A percentile compares a stretch with the other conserved stretches of the same genome.
Evolutionary conservation across 257 asterid species (phyloP).

Genomic region (Osmanthus fragrans): DNA sequence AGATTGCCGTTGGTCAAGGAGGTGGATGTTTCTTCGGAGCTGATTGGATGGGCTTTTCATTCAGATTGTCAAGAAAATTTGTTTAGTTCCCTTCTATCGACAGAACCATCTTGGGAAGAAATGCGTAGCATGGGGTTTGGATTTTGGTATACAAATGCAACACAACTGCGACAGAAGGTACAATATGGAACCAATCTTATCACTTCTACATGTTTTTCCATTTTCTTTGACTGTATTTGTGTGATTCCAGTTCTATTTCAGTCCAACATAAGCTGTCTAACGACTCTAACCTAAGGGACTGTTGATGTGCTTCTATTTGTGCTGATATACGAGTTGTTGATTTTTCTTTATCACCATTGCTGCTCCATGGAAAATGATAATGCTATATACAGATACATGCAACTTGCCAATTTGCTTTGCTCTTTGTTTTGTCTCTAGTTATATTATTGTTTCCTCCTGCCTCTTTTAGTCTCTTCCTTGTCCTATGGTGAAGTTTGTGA

Average conservation of each 20-base stretch:
- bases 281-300: not conserved
- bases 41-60: conserved; percentile 92
- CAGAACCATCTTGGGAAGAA: conserved; percentile 91
- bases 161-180: conserved; percentile 83
- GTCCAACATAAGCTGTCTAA: conserved; percentile 20
- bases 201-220: conserved; percentile 11
- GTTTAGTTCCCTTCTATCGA: conserved; percentile 74
- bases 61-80: conserved; percentile 91
- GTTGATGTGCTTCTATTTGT: conserved; percentile 19
- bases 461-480: conserved; percentile 7
- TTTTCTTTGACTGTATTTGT: conserved; percentile 18
- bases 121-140: conserved; percentile 89
- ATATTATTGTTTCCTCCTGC: conserved; percentile 7
- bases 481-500: conserved; percentile 15
- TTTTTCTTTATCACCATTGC: conserved; percentile 14
- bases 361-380: conserved; percentile 14
- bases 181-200: conserved; percentile 26
- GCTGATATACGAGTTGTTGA: conserved; percentile 17
- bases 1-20: conserved; percentile 61
- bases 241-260: not conserved
- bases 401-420: conserved; percentile 8
- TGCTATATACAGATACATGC: not conserved
- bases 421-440: conserved; percentile 8
- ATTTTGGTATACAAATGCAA: conserved; percentile 81
- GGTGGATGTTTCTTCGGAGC: conserved; percentile 58